Evolutionary conservation across 176 grass and related monocot genomes (phyloP).

Genomic region (Zoysia pacifica): DNA sequence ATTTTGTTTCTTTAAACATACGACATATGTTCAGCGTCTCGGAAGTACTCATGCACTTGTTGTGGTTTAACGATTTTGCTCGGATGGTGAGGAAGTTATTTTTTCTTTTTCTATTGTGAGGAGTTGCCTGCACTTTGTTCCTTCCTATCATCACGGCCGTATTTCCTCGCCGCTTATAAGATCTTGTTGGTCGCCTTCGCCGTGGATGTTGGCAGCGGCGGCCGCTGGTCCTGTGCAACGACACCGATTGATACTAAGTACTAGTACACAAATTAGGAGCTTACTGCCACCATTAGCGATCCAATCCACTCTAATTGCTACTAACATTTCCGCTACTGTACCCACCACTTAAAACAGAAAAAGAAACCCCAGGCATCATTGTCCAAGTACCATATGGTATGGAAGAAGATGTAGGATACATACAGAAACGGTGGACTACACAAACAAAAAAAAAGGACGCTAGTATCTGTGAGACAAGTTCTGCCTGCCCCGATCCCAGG

Average conservation of each 20-base stretch:
- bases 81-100: background rate
- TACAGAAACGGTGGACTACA: background rate
- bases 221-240: background rate
- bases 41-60: background rate
- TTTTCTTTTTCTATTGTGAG: background rate
- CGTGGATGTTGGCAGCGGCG: background rate
- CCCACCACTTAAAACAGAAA: too few relatives aligned
- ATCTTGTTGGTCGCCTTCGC: background rate
- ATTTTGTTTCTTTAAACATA: background rate
- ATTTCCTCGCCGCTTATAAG: background rate
- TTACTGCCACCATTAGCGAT: background rate
- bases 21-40: constrained; percentile 10
- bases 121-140: background rate
- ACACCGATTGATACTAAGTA: too few relatives aligned
- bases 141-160: background rate
- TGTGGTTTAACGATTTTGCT: constrained; percentile 9
- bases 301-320: too few relatives aligned
- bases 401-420: background rate
- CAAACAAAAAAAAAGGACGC: background rate
- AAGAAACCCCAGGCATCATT: background rate
- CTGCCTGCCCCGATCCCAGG: constrained; percentile 55
- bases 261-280: background rate
- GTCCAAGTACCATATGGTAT: too few relatives aligned
- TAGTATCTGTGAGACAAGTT: constrained; percentile 42
- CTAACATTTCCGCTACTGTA: too few relatives aligned